Evolutionary conservation across 2,329 filamentous ascomycete genomes (phyloP).

Genomic region (Diplodia seriata): DNA sequence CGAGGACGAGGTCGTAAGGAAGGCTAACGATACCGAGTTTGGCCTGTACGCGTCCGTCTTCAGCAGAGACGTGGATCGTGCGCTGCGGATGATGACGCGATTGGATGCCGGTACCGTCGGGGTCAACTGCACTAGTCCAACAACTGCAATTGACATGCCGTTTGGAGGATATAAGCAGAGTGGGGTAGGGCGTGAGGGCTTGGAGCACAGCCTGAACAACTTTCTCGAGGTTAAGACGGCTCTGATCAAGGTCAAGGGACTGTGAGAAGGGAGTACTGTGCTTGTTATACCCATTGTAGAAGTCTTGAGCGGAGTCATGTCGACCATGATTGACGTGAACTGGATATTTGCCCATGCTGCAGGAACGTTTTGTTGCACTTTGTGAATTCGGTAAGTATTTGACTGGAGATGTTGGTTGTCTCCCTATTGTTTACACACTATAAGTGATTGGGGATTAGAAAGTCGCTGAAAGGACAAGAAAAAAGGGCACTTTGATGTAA

Average conservation of each 20-base stretch:
- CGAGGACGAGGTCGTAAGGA: conserved; percentile 45
- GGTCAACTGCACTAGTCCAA: conserved; percentile 50
- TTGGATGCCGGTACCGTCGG: conserved; percentile 52
- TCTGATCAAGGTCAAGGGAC: conserved; percentile 39
- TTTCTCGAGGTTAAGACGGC: conserved; percentile 47
- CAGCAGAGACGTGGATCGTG: conserved; percentile 48
- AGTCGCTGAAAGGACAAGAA: too few species aligned
- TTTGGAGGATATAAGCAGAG: conserved; percentile 53
- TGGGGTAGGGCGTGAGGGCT: conserved; percentile 47
- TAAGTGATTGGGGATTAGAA: too few species aligned
- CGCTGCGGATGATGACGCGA: conserved; percentile 49
- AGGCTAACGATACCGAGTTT: conserved; percentile 50
- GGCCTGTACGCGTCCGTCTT: conserved; percentile 49
- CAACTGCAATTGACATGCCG: conserved; percentile 46
- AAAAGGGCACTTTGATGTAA: too few species aligned
- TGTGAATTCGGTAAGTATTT: too few species aligned
- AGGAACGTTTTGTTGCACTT: too few species aligned
- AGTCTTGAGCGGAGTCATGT: too few species aligned
- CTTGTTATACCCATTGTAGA: too few species aligned
- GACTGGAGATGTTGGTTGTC: too few species aligned
- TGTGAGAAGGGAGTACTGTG: not conserved
- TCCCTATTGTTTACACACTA: too few species aligned
- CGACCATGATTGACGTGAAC: too few species aligned
- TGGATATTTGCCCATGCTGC: too few species aligned
- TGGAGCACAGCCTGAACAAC: conserved; percentile 42